Conservation (phyloP, 83 land plant genomes). For the Picea mariana region DNA sequence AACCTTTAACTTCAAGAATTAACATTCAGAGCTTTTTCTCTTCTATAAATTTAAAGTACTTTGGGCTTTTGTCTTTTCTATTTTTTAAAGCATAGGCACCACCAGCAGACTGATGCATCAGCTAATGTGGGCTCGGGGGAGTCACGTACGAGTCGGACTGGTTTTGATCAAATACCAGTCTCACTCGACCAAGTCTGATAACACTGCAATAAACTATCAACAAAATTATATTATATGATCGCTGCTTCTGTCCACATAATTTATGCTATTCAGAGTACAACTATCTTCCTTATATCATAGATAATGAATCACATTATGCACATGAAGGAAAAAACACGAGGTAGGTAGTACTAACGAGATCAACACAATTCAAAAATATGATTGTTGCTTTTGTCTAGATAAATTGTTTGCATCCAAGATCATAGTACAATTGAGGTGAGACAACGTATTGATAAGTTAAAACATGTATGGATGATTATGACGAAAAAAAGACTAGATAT, state of each 20-base stretch:
- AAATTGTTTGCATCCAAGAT: background rate
- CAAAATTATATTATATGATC: background rate
- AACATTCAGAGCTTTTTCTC: too few species aligned
- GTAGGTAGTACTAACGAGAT: background rate
- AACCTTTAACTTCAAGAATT: too few species aligned
- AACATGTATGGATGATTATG: background rate
- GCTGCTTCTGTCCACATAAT: background rate
- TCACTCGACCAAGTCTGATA: too few species aligned
- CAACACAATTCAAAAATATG: too few species aligned
- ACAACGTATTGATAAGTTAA: background rate
- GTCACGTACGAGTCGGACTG: too few species aligned
- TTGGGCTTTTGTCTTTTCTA: too few species aligned
- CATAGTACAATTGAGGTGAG: background rate
- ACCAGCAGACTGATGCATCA: too few species aligned
- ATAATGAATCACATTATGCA: background rate
- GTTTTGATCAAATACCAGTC: too few species aligned
- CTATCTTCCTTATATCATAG: background rate
- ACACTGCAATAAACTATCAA: background rate
- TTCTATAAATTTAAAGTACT: too few species aligned
- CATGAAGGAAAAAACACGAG: background rate
- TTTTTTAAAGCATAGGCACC: too few species aligned
- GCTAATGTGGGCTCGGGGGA: too few species aligned
- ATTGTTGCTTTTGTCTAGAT: too few species aligned
- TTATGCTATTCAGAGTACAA: background rate
- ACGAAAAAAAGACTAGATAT: background rate